Evolutionary conservation across 306 rosid genomes (phyloP).

Genomic region (Rosa chinensis): DNA sequence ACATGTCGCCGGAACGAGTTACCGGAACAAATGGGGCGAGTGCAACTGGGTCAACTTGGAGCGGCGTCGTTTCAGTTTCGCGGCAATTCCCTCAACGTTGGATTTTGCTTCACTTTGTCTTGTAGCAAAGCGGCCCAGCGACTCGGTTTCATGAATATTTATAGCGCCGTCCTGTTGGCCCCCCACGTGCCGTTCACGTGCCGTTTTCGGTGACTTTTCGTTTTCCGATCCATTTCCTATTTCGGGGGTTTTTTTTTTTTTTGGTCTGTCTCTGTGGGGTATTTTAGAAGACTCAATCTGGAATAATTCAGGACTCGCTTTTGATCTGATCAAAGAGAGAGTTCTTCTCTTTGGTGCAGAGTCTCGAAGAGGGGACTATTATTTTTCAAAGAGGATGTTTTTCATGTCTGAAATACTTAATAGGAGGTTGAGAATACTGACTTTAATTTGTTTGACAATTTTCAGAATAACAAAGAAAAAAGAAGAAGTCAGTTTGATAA

Average conservation of each 20-base stretch:
- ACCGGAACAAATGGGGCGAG: background rate
- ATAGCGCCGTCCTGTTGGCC: slow-evolving; percentile 29
- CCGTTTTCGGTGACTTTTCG: background rate
- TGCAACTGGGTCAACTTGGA: background rate
- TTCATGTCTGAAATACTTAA: background rate
- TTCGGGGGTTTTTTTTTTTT: background rate
- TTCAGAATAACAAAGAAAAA: background rate
- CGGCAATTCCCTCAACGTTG: slow-evolving; percentile 16
- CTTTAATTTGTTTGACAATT: background rate
- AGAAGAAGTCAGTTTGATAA: background rate
- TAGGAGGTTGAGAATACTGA: background rate
- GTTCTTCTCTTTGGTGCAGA: background rate
- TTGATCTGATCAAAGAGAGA: background rate
- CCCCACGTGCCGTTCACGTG: slow-evolving; percentile 35
- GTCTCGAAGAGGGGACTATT: background rate
- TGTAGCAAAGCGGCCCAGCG: background rate
- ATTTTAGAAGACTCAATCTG: background rate
- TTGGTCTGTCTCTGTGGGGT: background rate
- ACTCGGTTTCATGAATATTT: slow-evolving; percentile 20
- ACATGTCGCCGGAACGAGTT: background rate
- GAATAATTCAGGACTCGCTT: background rate
- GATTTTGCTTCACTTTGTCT: slow-evolving; percentile 14
- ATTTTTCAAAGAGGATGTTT: background rate
- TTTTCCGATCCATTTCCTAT: too few species aligned
- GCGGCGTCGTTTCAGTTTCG: slow-evolving; percentile 12